Percentiles rank a stretch among this genome's conserved stretches.
Evolutionary conservation across 2,329 filamentous ascomycete species (phyloP).

Genomic region (Fusarium albosuccineum): DNA sequence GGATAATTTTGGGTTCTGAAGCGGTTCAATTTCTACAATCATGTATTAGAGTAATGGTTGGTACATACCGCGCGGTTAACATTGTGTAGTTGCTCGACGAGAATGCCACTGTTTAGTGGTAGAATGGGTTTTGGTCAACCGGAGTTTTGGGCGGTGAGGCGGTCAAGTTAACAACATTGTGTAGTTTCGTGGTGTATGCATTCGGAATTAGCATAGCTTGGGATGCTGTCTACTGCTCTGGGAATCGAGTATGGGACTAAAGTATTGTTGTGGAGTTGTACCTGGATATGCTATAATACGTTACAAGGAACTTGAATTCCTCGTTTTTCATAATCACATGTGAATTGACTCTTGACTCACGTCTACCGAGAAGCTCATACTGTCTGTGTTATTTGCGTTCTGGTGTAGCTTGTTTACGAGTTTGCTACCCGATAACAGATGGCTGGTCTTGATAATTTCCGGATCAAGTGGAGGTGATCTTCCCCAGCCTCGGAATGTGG

Average conservation of each 20-base stretch:
- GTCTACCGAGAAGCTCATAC: no score
- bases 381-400: no score
- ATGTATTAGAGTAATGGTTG: not conserved
- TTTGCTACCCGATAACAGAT: no score
- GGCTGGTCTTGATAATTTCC: not conserved
- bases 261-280: not conserved
- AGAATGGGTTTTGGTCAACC: not conserved
- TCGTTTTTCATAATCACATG: no score
- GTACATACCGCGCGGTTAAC: not conserved
- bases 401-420: no score
- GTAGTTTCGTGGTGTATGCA: not conserved
- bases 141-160: conserved; percentile 7
- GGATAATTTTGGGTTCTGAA: conserved; percentile 93
- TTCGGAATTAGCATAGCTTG: not conserved
- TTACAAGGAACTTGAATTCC: no score
- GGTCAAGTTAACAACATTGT: not conserved
- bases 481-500: conserved; percentile 15
- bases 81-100: not conserved
- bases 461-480: not conserved
- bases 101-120: not conserved
- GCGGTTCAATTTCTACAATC: not conserved
- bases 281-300: no score
- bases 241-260: not conserved
- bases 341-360: no score
- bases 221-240: not conserved